Evolutionary conservation across 2,329 filamentous ascomycete genomes (phyloP), one percentile per base, ranked within the genome.

Genomic region (Myrmaecium sp.): DNA sequence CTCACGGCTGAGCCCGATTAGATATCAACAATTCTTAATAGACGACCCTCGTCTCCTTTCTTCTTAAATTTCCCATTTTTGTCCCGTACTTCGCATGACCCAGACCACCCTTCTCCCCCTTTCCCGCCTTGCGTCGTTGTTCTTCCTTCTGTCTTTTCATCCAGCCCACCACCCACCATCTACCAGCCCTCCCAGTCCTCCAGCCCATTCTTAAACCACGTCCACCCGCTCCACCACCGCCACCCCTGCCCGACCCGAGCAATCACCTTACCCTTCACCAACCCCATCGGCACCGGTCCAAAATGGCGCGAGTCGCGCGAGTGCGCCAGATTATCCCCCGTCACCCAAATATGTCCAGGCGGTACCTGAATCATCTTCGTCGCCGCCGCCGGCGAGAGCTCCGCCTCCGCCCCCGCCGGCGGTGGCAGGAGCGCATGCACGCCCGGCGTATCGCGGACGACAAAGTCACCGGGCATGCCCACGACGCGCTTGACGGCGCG

Each of bases 281-380:
- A 57, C 2, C 70, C 86, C 44, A 98, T 57, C 1, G 89, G 89
- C 15, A 98, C 49, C 0, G 89, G 82, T 0, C 89, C 89, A 55
- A 77, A 93, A 21, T 73, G 61, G 34, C 89, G 71, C 22, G 83
- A 94, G 57, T 98, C 89, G 36, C 81, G 62, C 14, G 83, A 94
- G 42, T 69, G 76, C 3, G 70, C 63, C 33, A 93, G 46, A 50
- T 95, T 95, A 51, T 98, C 89, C 3, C 89, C 89, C 3, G 73
- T 69, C 5, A 94, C 59, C 70, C 82, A 95, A 42, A 83, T 91
- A 58, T 98, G 89, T 2, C 89, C 89, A 44, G 78, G 62, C 0
- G 89, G 89, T 10, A 98, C 71, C 79, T 91, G n/a, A 7, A 11
- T 24, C 14, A 16, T 19, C 15, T 11, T 18, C 10, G 14, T 24